phyloP scores from a whole-genome alignment of 176 grass and related monocot genomes.

The Ensete glaucum region DNA sequence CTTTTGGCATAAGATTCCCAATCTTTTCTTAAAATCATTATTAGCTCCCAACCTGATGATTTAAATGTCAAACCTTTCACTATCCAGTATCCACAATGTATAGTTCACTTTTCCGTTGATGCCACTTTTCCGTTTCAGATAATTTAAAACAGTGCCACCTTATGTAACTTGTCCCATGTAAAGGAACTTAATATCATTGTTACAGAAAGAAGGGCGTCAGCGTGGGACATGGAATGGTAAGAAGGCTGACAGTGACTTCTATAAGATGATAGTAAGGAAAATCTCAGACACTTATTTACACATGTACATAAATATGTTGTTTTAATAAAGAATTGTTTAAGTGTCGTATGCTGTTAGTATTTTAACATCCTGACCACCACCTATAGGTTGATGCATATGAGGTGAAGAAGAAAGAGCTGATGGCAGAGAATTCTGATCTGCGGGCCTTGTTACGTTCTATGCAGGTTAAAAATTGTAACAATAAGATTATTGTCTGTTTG shows the following conservation, averaged over 20 bases:
- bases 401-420: conserved; percentile 83
- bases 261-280: conserved; percentile 91
- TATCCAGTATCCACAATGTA: background rate
- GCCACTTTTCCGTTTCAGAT: conserved; percentile 4
- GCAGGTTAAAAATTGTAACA: conserved; percentile 47
- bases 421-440: conserved; percentile 87
- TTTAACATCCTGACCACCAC: background rate
- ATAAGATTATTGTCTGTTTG: background rate
- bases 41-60: no score
- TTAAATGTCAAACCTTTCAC: background rate
- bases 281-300: background rate
- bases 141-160: background rate
- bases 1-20: background rate
- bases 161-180: conserved; percentile 25
- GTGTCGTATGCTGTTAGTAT: background rate
- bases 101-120: background rate
- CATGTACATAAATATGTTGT: background rate
- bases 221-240: conserved; percentile 93
- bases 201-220: conserved; percentile 91
- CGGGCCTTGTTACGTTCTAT: conserved; percentile 78
- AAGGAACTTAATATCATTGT: conserved; percentile 14
- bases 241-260: conserved; percentile 92
- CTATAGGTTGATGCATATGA: conserved; percentile 91
- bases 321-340: background rate
- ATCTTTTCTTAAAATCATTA: background rate